These are phyloP conservation scores for Cicer judaicum DNA, from an alignment of 306 rosid species.

Conservation along the genomic window DNA sequence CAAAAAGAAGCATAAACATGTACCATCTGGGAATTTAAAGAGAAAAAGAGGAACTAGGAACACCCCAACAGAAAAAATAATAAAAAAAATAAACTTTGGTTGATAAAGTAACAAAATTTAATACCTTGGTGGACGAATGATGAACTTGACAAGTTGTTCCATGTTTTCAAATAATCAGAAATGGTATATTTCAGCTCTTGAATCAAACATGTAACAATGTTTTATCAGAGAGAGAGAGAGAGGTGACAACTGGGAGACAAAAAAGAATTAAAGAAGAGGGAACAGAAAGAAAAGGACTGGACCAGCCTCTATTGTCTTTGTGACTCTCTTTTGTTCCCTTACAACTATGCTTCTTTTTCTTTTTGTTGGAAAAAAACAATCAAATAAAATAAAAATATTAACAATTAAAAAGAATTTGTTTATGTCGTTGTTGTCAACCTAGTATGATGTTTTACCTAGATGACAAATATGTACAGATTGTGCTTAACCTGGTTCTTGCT, in stretches of 20 bases:
- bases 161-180: slow-evolving; percentile 51
- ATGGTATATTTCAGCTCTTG: slow-evolving; percentile 38
- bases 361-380: slow-evolving; percentile 40
- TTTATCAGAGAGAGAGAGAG: slow-evolving; percentile 6
- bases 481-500: background rate
- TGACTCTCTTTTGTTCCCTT: slow-evolving; percentile 44
- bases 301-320: slow-evolving; percentile 38
- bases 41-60: background rate
- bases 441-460: background rate
- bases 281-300: slow-evolving; percentile 44
- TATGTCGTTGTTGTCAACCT: slow-evolving; percentile 27
- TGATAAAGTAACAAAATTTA: slow-evolving; percentile 25
- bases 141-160: slow-evolving; percentile 58
- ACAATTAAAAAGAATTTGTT: background rate
- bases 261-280: slow-evolving; percentile 41
- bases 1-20: slow-evolving; percentile 34
- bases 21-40: slow-evolving; percentile 24
- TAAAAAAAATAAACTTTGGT: background rate
- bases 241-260: slow-evolving; percentile 46
- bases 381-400: background rate
- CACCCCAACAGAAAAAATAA: background rate
- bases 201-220: slow-evolving; percentile 14
- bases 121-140: slow-evolving; percentile 60
- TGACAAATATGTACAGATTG: background rate
- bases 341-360: slow-evolving; percentile 38